Evolutionary conservation across 192 early-diverging fungal species (phyloP), one percentile per base, ranked within the genome.

Genomic region (Glomus cerebriforme): DNA sequence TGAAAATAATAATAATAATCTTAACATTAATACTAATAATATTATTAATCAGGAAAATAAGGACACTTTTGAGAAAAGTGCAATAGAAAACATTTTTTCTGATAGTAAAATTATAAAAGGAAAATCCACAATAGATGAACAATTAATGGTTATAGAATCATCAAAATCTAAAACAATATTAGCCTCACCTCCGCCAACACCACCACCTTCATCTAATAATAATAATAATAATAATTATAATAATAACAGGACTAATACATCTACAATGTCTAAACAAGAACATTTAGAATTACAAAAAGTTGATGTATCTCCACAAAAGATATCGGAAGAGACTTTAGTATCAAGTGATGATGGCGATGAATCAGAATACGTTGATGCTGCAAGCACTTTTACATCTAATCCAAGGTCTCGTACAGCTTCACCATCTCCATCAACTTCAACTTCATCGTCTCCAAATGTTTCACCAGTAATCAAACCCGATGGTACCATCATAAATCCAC

Each of bases 111-210:
- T 29, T 67, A 31, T 59, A 49, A 73, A 49, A 31, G 72, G 17
- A 17, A 39, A 31, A 59, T 60, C 32, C 29, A 75, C 26, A 35
- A 34, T 75, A 75, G 58, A 35, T 60, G 73, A 59, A 62, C 47
- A 62, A 37, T 34, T 31, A 32, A 34, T 35, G 34, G 59, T 75
- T 17, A 31, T 75, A 75, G 73, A 75, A 24, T 75, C 73, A n/a
- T 75, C 73, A 37, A 75, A 75, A 75, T 75, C 73, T n/a, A 60
- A 60, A 75, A 37, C 73, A 60, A 75, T n/a, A n/a, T 60, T 75
- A 60, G 73, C 58, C 15, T 75, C 73, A 34, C 73, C 73, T 2
- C 73, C 73, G 39, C 58, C 58, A 34, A 75, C 73, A 24, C 73
- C 73, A 62, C 58, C 73, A 34, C 73, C 59, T 10, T 15, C 37